A percentile compares a stretch with the other conserved stretches of the same genome.
phyloP scores from a whole-genome alignment of 768 basidiomycete genomes.

The Termitomyces sp. region DNA sequence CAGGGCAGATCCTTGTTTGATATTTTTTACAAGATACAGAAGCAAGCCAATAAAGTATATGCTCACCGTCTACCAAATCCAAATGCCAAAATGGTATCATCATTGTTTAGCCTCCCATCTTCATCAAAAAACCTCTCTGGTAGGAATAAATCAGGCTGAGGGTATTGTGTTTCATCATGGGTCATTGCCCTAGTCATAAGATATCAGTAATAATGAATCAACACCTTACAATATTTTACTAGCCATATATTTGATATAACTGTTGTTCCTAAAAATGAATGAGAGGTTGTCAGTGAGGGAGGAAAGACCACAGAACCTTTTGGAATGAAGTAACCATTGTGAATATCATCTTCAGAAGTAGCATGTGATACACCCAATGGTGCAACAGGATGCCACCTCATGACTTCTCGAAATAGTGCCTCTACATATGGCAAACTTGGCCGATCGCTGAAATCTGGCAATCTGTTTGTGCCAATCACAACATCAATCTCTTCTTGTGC shows the following conservation, averaged over 20 bases:
- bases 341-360: slow-evolving; percentile 13
- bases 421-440: slow-evolving; percentile 31
- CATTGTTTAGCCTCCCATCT: slow-evolving; percentile 20
- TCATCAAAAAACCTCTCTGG: slow-evolving; percentile 48
- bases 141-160: slow-evolving; percentile 44
- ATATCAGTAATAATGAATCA: not conserved
- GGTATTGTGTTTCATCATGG: slow-evolving; percentile 44
- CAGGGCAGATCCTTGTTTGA: slow-evolving; percentile 16
- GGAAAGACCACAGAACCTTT: slow-evolving; percentile 2
- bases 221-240: not conserved
- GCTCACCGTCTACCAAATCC: slow-evolving; percentile 27
- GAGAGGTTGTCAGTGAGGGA: not conserved
- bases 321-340: slow-evolving; percentile 15
- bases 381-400: slow-evolving; percentile 30
- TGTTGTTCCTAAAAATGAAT: slow-evolving; percentile 9
- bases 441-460: slow-evolving; percentile 32
- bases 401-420: slow-evolving; percentile 31
- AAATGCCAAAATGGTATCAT: slow-evolving; percentile 17
- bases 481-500: slow-evolving; percentile 35
- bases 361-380: slow-evolving; percentile 21
- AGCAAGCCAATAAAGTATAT: not conserved
- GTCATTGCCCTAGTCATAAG: slow-evolving; percentile 32
- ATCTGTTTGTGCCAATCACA: slow-evolving; percentile 28
- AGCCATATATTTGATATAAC: slow-evolving; percentile 20
- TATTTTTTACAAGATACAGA: not conserved